These are phyloP conservation scores for Polyporus arcularius DNA, from an alignment of 768 basidiomycete genomes.

Conservation along the genomic window DNA sequence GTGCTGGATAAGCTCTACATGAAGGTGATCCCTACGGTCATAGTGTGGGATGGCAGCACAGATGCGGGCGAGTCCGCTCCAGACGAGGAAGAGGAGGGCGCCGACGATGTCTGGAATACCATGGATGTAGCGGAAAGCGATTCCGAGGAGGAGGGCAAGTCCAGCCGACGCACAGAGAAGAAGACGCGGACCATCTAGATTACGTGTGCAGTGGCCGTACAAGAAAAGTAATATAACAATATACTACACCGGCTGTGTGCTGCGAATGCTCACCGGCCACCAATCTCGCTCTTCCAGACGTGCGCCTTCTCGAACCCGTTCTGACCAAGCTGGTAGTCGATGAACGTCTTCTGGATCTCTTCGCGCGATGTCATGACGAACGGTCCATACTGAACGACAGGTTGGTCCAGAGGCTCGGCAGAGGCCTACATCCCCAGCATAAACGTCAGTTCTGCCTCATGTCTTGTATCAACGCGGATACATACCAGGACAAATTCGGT, in stretches of 20 bases:
- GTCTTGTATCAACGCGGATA: background rate
- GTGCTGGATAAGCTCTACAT: slow-evolving; percentile 66
- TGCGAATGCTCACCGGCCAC: slow-evolving; percentile 24
- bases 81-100: slow-evolving; percentile 43
- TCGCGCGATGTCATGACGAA: slow-evolving; percentile 83
- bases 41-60: slow-evolving; percentile 57
- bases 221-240: background rate
- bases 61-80: slow-evolving; percentile 10
- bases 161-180: slow-evolving; percentile 30
- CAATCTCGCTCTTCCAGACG: slow-evolving; percentile 86
- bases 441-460: background rate
- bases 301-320: slow-evolving; percentile 94
- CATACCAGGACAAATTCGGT: slow-evolving; percentile 78
- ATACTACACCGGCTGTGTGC: background rate
- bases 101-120: slow-evolving; percentile 68
- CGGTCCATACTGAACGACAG: slow-evolving; percentile 84
- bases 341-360: slow-evolving; percentile 80
- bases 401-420: slow-evolving; percentile 87
- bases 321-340: slow-evolving; percentile 73
- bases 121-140: slow-evolving; percentile 56
- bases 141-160: slow-evolving; percentile 25
- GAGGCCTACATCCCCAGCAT: slow-evolving; percentile 50
- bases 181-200: slow-evolving; percentile 3
- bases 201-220: background rate
- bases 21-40: slow-evolving; percentile 60